Evolutionary conservation across 148 eudicot species (phyloP).

Genomic region (Rhododendron simsii): DNA sequence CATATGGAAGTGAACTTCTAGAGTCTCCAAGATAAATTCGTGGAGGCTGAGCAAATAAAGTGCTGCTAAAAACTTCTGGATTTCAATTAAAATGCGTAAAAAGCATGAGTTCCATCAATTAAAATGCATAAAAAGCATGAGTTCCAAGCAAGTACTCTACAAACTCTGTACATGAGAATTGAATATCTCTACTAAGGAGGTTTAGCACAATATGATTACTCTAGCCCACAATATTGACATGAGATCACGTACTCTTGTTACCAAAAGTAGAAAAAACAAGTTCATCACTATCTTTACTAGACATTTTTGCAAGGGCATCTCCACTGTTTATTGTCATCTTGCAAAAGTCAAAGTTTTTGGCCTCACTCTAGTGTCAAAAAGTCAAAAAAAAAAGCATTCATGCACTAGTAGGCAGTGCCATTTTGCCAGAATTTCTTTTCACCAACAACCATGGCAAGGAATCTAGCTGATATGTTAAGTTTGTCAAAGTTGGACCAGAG

Average conservation of each 20-base stretch:
- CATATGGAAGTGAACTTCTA: neutral
- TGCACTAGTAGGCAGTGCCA: neutral
- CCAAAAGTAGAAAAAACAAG: neutral
- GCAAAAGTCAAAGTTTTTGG: neutral
- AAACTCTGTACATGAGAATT: neutral
- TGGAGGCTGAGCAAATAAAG: neutral
- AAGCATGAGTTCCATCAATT: neutral
- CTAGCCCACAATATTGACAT: neutral
- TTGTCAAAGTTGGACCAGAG: neutral
- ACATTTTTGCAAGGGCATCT: neutral
- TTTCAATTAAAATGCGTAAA: neutral
- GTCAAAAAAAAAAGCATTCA: neutral
- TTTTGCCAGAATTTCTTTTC: neutral
- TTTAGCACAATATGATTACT: neutral
- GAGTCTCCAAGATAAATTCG: neutral
- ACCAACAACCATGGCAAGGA: neutral
- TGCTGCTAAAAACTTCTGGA: neutral
- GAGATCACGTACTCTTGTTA: neutral
- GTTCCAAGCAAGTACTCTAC: neutral
- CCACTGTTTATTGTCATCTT: neutral
- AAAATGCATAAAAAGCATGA: neutral
- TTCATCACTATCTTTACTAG: neutral
- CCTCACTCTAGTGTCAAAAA: neutral
- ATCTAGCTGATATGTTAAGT: neutral
- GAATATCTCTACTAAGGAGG: neutral